A percentile compares a stretch with the other conserved stretches of the same genome.
These are phyloP conservation scores for Sporodiniella umbellata DNA, from an alignment of 371 early-diverging fungal species.

Conservation along the genomic window DNA sequence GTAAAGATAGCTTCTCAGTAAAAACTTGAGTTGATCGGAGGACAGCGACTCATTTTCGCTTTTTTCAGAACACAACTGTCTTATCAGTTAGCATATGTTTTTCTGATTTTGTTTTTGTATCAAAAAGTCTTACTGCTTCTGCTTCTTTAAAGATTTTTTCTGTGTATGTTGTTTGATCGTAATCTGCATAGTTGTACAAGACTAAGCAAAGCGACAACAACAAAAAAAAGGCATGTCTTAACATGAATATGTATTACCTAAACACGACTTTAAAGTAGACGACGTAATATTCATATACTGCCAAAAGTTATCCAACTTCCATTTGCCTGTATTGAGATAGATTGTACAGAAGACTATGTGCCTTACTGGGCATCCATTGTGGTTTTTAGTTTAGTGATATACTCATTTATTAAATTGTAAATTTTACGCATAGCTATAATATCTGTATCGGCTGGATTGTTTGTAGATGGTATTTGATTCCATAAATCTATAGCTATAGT, in stretches of 20 bases:
- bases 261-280: conserved; percentile 1
- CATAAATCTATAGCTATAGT: conserved; percentile 8
- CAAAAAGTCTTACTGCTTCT: neutral
- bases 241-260: conserved; percentile 1
- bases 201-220: too few relatives aligned
- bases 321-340: neutral
- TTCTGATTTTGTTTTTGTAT: too few relatives aligned
- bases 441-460: neutral
- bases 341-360: conserved; percentile 5
- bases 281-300: conserved; percentile 3
- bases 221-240: neutral
- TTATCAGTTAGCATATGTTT: too few relatives aligned
- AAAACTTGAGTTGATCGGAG: neutral
- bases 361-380: too few relatives aligned
- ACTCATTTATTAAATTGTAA: too few relatives aligned
- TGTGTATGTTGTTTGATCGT: neutral
- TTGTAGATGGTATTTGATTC: conserved; percentile 4
- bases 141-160: neutral
- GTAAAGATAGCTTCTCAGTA: conserved; percentile 7
- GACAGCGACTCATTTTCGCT: too few relatives aligned
- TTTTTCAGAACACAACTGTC: too few relatives aligned
- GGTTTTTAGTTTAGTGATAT: too few relatives aligned
- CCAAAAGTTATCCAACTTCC: conserved; percentile 7
- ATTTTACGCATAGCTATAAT: conserved; percentile 6
- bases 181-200: too few relatives aligned